Percentiles rank a stretch among this genome's conserved stretches.
These are phyloP conservation scores for Chytridium lagenaria DNA, from an alignment of 371 early-diverging fungal species.

Conservation along the genomic window DNA sequence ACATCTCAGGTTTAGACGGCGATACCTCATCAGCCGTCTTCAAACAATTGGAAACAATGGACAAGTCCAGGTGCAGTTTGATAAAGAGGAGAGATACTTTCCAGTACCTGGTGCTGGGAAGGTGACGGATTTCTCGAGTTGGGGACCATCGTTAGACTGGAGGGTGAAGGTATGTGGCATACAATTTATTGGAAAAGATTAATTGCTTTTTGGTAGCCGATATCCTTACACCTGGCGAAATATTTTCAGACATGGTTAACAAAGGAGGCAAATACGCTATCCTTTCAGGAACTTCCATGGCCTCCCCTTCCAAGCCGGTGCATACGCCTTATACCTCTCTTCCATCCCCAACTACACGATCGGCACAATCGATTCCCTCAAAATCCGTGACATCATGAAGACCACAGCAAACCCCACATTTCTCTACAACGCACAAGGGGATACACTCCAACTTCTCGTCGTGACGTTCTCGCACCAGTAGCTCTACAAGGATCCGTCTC, in stretches of 20 bases:
- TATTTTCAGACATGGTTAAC: constrained; percentile 33
- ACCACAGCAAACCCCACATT: constrained; percentile 60
- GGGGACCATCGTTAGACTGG: constrained; percentile 6
- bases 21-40: constrained; percentile 4
- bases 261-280: constrained; percentile 31
- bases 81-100: not conserved
- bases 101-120: constrained; percentile 5
- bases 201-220: constrained; percentile 30
- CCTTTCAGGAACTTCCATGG: constrained; percentile 58
- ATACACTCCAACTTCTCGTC: constrained; percentile 33
- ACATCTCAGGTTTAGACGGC: constrained; percentile 22
- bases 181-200: constrained; percentile 43
- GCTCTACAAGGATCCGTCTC: constrained; percentile 73
- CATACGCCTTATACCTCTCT: constrained; percentile 38
- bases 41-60: constrained; percentile 16
- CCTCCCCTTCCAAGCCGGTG: constrained; percentile 46
- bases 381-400: constrained; percentile 19
- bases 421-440: constrained; percentile 38
- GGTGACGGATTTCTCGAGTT: not conserved
- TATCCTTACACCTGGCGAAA: constrained; percentile 37
- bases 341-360: constrained; percentile 8
- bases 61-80: constrained; percentile 14
- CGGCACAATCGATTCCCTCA: not conserved
- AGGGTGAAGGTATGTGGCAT: not conserved
- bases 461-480: constrained; percentile 36